Base-by-base conservation (phyloP, 305 asterid genomes). In the Solanum chacoense region DNA sequence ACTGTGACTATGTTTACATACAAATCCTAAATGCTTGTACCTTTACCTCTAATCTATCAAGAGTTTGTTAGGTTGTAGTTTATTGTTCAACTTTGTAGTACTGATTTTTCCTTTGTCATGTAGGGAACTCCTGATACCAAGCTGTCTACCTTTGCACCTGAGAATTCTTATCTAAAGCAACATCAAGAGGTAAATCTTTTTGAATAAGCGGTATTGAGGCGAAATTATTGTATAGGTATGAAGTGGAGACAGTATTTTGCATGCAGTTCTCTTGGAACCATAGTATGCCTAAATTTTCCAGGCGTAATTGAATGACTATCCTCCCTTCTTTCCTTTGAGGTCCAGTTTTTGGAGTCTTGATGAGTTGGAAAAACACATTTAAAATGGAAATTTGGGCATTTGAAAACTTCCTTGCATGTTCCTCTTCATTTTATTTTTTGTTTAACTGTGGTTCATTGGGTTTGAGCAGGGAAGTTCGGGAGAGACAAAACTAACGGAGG, bases 81-180 rank as follows among this genome's bases (percentile, higher is more conserved):
- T 71, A 37, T 85, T 80, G 78, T 31, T 83, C 90, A 16, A 77
- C 29, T 87, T 89, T 84, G 89, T 73, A 10, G 26, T 75, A 8
- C 28, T 55, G 86, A 28, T 38, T 88, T 45, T 86, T 63, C 87
- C 55, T 91, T 79, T 79, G 73, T 84, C 89, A 76, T 11, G 87
- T 87, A 92, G 94, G 93, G 83, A 69, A 89, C 91, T 87, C 91
- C 87, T 65, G 93, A 93, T 86, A 87, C 74, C 91, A 92, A 89
- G 90, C 91, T 92, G 84, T 72, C 88, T 73, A 86, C 89, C 31
- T 14, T 79, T 36, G 90, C 88, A 77, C 92, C 88, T 26, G 90
- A 90, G 88, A 88, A 73, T 87, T 90, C 88, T 11, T 88, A 85
- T 88, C 85, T 69, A 81, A 87, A 87, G 90, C 92, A 81, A 36